Percentiles rank a stretch among this genome's conserved stretches.
Evolutionary conservation across 106 monocot genomes (phyloP).

Genomic region (Dioscorea zingiberensis): DNA sequence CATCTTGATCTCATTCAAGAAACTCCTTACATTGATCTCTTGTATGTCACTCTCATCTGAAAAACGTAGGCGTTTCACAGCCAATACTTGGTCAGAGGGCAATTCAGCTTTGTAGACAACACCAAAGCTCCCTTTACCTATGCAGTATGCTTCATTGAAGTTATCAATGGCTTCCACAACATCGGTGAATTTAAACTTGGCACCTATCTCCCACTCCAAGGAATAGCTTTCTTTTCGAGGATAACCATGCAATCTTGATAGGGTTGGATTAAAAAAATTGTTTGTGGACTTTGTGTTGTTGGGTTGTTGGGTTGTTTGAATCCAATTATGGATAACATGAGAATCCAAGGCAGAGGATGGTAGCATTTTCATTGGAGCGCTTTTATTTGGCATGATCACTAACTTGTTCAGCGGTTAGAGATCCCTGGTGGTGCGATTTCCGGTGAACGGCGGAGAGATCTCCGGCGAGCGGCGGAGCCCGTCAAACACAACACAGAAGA

Average conservation of each 20-base stretch:
- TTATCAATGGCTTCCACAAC: slow-evolving; percentile 57
- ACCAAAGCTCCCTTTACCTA: slow-evolving; percentile 61
- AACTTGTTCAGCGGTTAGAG: too few species aligned
- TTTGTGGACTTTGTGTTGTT: too few species aligned
- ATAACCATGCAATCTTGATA: too few species aligned
- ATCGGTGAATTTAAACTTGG: slow-evolving; percentile 48
- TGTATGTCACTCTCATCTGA: slow-evolving; percentile 14
- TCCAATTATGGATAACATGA: slow-evolving; percentile 12
- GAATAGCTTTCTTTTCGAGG: too few species aligned
- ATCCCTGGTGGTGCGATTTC: too few species aligned
- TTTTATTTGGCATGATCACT: too few species aligned
- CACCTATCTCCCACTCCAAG: slow-evolving; percentile 56
- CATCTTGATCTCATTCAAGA: slow-evolving; percentile 57
- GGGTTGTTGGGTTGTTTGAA: too few species aligned
- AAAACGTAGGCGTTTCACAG: slow-evolving; percentile 56
- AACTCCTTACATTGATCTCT: slow-evolving; percentile 30
- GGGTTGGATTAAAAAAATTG: too few species aligned
- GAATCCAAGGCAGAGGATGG: background rate
- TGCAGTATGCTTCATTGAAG: slow-evolving; percentile 49
- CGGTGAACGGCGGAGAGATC: too few species aligned
- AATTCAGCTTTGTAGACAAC: slow-evolving; percentile 66
- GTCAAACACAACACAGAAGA: too few species aligned
- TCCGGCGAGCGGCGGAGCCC: too few species aligned
- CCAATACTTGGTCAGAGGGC: slow-evolving; percentile 26
- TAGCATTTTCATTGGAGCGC: background rate